A percentile compares a stretch with the other conserved stretches of the same genome.
Conservation (phyloP, 495 filamentous ascomycete genomes). For the Xylaria castorea region DNA sequence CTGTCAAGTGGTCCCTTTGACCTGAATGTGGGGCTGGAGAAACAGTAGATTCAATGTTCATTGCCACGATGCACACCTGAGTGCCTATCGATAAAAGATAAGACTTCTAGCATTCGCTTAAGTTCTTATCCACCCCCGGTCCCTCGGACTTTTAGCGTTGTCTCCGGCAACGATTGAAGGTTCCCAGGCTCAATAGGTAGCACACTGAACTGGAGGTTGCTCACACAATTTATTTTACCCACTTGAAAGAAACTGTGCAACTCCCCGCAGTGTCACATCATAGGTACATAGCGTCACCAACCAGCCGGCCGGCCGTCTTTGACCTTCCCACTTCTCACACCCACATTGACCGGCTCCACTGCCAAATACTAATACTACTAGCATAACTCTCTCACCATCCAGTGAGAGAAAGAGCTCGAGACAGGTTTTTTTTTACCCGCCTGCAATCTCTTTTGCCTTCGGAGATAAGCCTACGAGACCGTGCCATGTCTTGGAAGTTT, state of each 20-base stretch:
- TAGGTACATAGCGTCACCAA: too few relatives aligned
- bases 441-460: slow-evolving; percentile 12
- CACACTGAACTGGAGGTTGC: neutral
- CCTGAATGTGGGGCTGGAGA: neutral
- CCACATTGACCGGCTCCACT: slow-evolving; percentile 7
- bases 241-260: slow-evolving; percentile 21
- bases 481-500: slow-evolving; percentile 24
- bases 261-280: neutral
- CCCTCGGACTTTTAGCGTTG: neutral
- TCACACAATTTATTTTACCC: slow-evolving; percentile 16
- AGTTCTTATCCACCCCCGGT: slow-evolving; percentile 8
- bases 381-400: slow-evolving; percentile 10
- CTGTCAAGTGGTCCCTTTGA: too few relatives aligned
- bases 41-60: too few relatives aligned
- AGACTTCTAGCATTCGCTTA: slow-evolving; percentile 12
- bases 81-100: slow-evolving; percentile 24
- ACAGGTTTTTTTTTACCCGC: neutral
- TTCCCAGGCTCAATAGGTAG: neutral
- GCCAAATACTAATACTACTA: neutral
- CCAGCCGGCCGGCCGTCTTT: neutral
- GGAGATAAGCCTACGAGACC: slow-evolving; percentile 22
- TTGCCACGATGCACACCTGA: neutral
- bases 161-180: neutral
- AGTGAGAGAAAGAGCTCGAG: slow-evolving; percentile 1
- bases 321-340: neutral